These are phyloP conservation scores for Ogataea pilisensis DNA, from an alignment of 805 yeast species.

Conservation along the genomic window DNA sequence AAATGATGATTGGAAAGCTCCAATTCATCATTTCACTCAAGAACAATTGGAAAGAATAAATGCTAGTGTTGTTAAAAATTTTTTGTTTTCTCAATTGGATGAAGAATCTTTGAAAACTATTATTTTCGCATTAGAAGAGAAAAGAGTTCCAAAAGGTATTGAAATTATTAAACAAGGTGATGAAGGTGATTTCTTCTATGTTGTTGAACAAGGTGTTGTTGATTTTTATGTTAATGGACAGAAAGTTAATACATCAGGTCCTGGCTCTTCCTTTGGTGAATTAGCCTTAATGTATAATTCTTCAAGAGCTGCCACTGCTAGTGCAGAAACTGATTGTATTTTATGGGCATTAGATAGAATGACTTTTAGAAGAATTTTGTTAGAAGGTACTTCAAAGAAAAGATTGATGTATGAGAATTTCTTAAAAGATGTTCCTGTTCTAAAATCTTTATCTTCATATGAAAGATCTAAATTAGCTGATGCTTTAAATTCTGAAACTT, in stretches of 20 bases:
- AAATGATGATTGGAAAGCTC: constrained; percentile 69
- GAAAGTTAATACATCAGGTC: constrained; percentile 69
- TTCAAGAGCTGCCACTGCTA: constrained; percentile 94
- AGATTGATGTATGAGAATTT: constrained; percentile 88
- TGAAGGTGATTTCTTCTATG: constrained; percentile 89
- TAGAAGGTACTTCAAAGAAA: constrained; percentile 87
- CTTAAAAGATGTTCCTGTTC: constrained; percentile 79
- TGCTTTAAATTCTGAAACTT: constrained; percentile 78
- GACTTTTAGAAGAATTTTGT: constrained; percentile 85
- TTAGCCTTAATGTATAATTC: constrained; percentile 96
- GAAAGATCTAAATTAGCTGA: constrained; percentile 93
- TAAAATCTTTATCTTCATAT: constrained; percentile 65
- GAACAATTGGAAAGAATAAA: constrained; percentile 68
- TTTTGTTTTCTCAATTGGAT: constrained; percentile 80
- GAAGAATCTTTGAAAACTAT: constrained; percentile 72
- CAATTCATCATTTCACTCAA: constrained; percentile 55
- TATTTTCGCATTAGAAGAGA: constrained; percentile 78
- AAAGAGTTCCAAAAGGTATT: constrained; percentile 51
- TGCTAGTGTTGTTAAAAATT: constrained; percentile 71
- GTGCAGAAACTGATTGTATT: constrained; percentile 64
- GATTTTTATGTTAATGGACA: constrained; percentile 71
- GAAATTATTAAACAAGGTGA: constrained; percentile 86
- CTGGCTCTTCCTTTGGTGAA: constrained; percentile 94
- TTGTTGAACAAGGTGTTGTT: constrained; percentile 79
- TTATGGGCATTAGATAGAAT: constrained; percentile 92